Conservation (phyloP, 2,329 filamentous ascomycete genomes). For the Epichloe amarillans region DNA sequence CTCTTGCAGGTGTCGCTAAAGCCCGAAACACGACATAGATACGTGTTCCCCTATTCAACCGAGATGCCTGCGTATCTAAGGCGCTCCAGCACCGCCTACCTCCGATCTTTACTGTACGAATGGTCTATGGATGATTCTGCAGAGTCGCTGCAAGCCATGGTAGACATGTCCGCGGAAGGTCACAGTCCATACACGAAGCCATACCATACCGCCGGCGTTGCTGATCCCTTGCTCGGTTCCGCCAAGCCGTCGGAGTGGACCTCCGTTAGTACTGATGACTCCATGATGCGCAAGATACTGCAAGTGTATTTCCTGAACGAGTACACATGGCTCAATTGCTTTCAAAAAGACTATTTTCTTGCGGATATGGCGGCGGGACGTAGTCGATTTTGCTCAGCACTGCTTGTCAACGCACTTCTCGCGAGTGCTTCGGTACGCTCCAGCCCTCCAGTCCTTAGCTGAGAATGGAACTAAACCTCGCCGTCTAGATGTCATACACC, state of each 20-base stretch:
- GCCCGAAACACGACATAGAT: constrained; percentile 25
- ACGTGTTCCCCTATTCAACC: constrained; percentile 21
- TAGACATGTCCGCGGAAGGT: constrained; percentile 3
- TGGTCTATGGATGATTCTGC: background rate
- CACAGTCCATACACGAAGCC: constrained; percentile 20
- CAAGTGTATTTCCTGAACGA: constrained; percentile 19
- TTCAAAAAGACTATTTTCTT: constrained; percentile 27
- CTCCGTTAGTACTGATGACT: constrained; percentile 19
- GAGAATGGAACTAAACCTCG: too few relatives aligned
- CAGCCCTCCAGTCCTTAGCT: constrained; percentile 2
- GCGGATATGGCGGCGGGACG: constrained; percentile 22
- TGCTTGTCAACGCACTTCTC: constrained; percentile 26
- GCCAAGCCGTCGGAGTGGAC: constrained; percentile 24
- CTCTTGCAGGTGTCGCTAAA: constrained; percentile 24
- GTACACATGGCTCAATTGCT: constrained; percentile 21
- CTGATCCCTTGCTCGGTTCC: constrained; percentile 19
- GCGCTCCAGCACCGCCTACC: constrained; percentile 13
- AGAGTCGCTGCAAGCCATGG: constrained; percentile 3
- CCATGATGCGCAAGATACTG: constrained; percentile 20
- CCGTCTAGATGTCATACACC: too few relatives aligned
- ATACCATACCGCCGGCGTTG: constrained; percentile 21
- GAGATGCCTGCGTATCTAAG: constrained; percentile 10
- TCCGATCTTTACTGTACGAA: constrained; percentile 16
- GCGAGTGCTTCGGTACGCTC: constrained; percentile 21
- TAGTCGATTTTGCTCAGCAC: constrained; percentile 23